Evolutionary conservation across 805 yeast species (phyloP), one percentile per base, ranked within the genome.

Genomic region (Schizosaccharomyces osmophilus): DNA sequence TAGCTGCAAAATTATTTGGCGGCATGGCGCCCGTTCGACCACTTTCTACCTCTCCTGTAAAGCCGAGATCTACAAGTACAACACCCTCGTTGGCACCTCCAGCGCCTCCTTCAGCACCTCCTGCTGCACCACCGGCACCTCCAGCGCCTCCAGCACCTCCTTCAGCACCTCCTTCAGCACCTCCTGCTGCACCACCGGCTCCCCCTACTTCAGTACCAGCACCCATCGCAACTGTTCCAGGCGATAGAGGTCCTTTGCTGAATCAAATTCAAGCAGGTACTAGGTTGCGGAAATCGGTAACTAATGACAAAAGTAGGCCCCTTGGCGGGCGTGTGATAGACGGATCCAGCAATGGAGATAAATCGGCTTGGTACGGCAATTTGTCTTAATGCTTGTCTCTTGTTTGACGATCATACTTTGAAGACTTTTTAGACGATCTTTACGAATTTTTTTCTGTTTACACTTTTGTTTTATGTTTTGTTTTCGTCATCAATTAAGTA

Each of bases 181-280:
- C 59, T 24, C 57, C 62, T 19, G 48, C 65, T 4, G 63, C 66
- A 6, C 66, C 68, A 1, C 61, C 67, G 57, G 55, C 62, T 45
- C 58, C 54, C 24, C 59, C 48, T 24, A 48, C 11, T 9, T 29
- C 57, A n/a, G 48, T 62, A 15, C 62, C 62, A 22, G 55, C 63
- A 13, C 60, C 60, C 2, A 59, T 62, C 29, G 60, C 58, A 11
- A 60, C 55, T 22, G 17, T 31, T 15, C 61, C 65, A 19, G 64
- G 70, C 4, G 71, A 71, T 5, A 69, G 82, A 31, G 67, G 73
- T 54, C 81, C 82, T 0, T 71, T 79, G 61, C 72, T 82, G 61
- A 82, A 82, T 3, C 82, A 82, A 68, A 82, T 82, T 61, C 72
- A 73, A 11, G 72, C 77, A 0, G 87, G 87, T 2, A 74, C 70